Evolutionary conservation across 495 filamentous ascomycete genomes (phyloP), one percentile per base, ranked within the genome.

Genomic region (Gamarada debralockiae): DNA sequence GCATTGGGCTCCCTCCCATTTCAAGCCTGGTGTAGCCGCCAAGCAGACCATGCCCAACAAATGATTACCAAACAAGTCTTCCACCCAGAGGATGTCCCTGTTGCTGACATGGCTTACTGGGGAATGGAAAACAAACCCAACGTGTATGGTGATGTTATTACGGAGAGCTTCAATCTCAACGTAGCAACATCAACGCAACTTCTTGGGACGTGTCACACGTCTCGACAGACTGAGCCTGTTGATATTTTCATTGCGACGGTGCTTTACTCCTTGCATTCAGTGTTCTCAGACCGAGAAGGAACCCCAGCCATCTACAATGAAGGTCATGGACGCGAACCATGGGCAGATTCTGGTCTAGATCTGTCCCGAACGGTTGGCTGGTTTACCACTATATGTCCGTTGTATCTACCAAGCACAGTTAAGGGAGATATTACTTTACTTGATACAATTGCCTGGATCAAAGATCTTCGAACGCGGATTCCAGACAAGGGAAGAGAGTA

Each of bases 341-440:
- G 73, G 69, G 74, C 20, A 12, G 18, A 78, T 45, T 31, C 65
- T 1, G 59, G 65, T 1, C 70, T 82, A 24, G 79, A 84, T 56
- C 67, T 83, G 27, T 79, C 79, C 0, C 71, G 74, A 21, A 84
- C 80, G 8, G 71, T 83, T 3, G 80, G 80, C 6, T 84, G 80
- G 80, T 84, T 84, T 55, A 84, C 79, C 1, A 74, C 76, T 2
- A 58, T 83, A 20, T 73, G 73, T 42, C 80, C 80, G 0, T 67
- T 83, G 6, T 25, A 21, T 20, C 21, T 52, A 20, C 49, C 49
- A n/a, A n/a, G n/a, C n/a, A n/a, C n/a, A n/a, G n/a, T n/a, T n/a
- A n/a, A n/a, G n/a, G n/a, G n/a, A n/a, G n/a, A n/a, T n/a, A n/a
- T n/a, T n/a, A n/a, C n/a, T n/a, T n/a, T n/a, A n/a, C n/a, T n/a